A percentile compares a stretch with the other conserved stretches of the same genome.
phyloP scores from a whole-genome alignment of 192 early-diverging fungal genomes.

The Umbelopsis sp. region DNA sequence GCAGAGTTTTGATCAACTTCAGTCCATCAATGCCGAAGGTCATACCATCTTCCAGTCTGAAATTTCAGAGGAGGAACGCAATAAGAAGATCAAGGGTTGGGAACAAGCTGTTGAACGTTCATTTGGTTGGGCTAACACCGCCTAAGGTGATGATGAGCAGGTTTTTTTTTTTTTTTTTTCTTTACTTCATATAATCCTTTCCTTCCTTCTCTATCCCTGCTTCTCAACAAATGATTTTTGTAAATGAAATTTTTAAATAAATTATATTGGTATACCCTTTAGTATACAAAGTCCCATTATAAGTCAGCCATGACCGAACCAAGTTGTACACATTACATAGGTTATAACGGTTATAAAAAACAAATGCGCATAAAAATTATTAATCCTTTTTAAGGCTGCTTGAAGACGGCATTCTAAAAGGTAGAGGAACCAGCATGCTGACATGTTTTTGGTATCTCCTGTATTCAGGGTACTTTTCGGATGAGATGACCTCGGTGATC shows the following conservation, averaged over 20 bases:
- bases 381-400: not conserved
- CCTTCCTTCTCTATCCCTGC: not conserved
- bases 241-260: constrained; percentile 15
- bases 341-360: too few species aligned
- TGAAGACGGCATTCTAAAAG: constrained; percentile 1
- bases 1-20: constrained; percentile 54
- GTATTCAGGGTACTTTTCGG: constrained; percentile 78
- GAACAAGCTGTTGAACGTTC: constrained; percentile 74
- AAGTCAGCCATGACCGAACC: too few species aligned
- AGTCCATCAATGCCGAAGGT: constrained; percentile 52
- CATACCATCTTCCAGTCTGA: constrained; percentile 48
- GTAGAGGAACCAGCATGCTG: constrained; percentile 56
- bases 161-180: too few species aligned
- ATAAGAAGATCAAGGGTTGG: constrained; percentile 66
- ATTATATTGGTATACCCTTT: constrained; percentile 11
- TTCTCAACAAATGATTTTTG: not conserved
- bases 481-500: constrained; percentile 65
- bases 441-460: constrained; percentile 63
- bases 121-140: constrained; percentile 53
- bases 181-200: not conserved
- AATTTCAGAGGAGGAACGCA: constrained; percentile 57
- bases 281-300: not conserved
- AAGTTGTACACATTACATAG: too few species aligned
- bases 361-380: not conserved
- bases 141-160: not conserved